phyloP scores from a whole-genome alignment of 163 green algal genomes.

The Prototheca cutis region DNA sequence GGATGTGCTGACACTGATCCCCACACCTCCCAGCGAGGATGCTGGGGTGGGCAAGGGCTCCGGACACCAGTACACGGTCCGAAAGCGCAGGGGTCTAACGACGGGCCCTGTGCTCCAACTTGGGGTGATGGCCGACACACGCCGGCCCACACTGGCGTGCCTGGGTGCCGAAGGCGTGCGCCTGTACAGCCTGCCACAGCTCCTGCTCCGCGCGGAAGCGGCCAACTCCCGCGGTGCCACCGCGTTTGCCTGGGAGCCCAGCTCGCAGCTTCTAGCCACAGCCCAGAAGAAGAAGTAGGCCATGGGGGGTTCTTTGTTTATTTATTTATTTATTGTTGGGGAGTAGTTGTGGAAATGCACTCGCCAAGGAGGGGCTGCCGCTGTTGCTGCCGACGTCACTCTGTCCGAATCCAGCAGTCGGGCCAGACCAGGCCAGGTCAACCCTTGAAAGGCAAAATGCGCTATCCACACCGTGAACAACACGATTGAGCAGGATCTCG shows the following conservation, averaged over 20 bases:
- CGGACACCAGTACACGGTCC: background rate
- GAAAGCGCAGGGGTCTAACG: background rate
- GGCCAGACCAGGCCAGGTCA: too few relatives aligned
- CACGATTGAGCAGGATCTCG: too few relatives aligned
- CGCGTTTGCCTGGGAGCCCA: conserved; percentile 8
- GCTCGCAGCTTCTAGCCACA: conserved; percentile 4
- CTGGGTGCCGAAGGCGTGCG: conserved; percentile 12
- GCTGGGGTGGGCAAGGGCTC: too few relatives aligned
- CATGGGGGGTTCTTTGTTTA: too few relatives aligned
- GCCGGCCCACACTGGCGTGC: conserved; percentile 17
- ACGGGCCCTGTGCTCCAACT: conserved; percentile 19
- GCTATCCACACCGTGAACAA: too few relatives aligned
- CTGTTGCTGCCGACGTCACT: too few relatives aligned
- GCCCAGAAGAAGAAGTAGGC: background rate
- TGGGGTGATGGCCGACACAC: conserved; percentile 8
- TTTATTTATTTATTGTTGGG: too few relatives aligned
- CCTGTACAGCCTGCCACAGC: background rate
- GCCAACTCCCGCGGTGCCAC: background rate
- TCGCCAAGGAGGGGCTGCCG: too few relatives aligned
- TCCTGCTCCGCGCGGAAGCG: background rate
- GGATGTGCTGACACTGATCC: background rate
- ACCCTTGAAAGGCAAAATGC: too few relatives aligned
- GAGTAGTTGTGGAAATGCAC: too few relatives aligned
- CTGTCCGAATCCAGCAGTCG: too few relatives aligned
- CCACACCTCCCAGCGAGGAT: background rate